A percentile compares a stretch with the other conserved stretches of the same genome.
These are phyloP conservation scores for Talaromyces sp. DNA, from an alignment of 2,329 filamentous ascomycete genomes.

Conservation along the genomic window DNA sequence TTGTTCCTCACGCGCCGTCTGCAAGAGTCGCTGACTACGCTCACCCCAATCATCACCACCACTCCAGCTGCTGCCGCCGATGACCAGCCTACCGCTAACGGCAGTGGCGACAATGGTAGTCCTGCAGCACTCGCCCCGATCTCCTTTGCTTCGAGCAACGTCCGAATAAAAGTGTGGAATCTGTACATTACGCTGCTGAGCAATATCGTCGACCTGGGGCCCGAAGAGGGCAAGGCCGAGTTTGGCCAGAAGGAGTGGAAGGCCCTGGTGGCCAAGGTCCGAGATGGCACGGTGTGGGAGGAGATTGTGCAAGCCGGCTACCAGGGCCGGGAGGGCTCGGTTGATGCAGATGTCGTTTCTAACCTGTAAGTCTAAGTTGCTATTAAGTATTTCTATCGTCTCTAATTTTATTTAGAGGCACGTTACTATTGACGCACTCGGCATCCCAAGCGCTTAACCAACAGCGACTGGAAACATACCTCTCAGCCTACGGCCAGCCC, in stretches of 20 bases:
- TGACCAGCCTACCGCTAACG: conserved; percentile 36
- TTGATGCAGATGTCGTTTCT: conserved; percentile 85
- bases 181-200: conserved; percentile 92
- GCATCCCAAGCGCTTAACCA: conserved; percentile 79
- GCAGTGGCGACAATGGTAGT: conserved; percentile 34
- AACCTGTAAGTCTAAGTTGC: conserved; percentile 38
- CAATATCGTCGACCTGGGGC: conserved; percentile 79
- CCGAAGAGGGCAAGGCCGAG: conserved; percentile 81
- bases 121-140: conserved; percentile 63
- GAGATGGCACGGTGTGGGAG: conserved; percentile 91
- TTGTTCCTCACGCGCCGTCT: conserved; percentile 91
- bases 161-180: conserved; percentile 93
- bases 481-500: conserved; percentile 69
- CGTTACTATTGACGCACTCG: conserved; percentile 84
- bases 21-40: conserved; percentile 79
- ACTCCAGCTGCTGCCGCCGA: conserved; percentile 15
- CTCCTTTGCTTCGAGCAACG: conserved; percentile 71
- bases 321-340: conserved; percentile 78
- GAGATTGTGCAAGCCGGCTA: conserved; percentile 85
- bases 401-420: conserved; percentile 60
- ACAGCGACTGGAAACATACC: conserved; percentile 78
- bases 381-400: not conserved
- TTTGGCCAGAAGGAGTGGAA: conserved; percentile 87
- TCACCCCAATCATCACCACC: conserved; percentile 72
- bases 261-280: conserved; percentile 72